Evolutionary conservation across 2,329 filamentous ascomycete genomes (phyloP), one percentile per base, ranked within the genome.

Genomic region (Fonsecaea monophora): DNA sequence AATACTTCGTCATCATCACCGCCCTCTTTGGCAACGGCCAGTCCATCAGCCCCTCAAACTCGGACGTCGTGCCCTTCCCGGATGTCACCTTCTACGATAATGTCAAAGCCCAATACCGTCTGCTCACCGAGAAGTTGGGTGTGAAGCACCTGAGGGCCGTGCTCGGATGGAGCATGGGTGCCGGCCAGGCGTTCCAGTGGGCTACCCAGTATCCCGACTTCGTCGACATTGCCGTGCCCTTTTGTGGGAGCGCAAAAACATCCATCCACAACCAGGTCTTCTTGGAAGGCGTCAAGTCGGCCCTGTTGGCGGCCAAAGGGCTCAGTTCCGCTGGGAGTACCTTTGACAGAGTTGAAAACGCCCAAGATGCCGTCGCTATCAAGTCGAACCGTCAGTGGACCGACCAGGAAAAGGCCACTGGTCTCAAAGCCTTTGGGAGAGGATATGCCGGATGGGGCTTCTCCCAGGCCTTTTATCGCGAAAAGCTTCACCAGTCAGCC

Each of bases 361-460:
- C 75, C 1, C 71, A 76, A 13, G 77, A 76, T 2, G 73, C 80
- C 13, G 77, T 80, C 48, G 77, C 82, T 67, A 25, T 32, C 21
- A 59, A 57, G 35, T 53, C 34, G 3, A 63, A 42, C 15, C 76
- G 81, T 12, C 73, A 75, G 0, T 90, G 88, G 84, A 83, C 80
- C 2, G 77, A 78, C 0, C 81, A 85, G 59, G 84, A 89, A 69
- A 84, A 76, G 56, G 79, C 81, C 15, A 78, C 81, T 21, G 88
- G 86, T 0, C 74, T 94, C 48, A 92, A 89, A 73, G 91, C 91
- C 0, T 85, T 94, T 64, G 90, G 85, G 0, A 83, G 90, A 53
- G 91, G 88, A 0, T 95, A 95, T 77, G 90, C 91, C 1, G 91
- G 91, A 0, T 95, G 86, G 81, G 91, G 92, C 0, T 91, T 94